A percentile compares a stretch with the other conserved stretches of the same genome.
Conservation (phyloP, 2,329 filamentous ascomycete genomes). For the Ramichloridium luteum region DNA sequence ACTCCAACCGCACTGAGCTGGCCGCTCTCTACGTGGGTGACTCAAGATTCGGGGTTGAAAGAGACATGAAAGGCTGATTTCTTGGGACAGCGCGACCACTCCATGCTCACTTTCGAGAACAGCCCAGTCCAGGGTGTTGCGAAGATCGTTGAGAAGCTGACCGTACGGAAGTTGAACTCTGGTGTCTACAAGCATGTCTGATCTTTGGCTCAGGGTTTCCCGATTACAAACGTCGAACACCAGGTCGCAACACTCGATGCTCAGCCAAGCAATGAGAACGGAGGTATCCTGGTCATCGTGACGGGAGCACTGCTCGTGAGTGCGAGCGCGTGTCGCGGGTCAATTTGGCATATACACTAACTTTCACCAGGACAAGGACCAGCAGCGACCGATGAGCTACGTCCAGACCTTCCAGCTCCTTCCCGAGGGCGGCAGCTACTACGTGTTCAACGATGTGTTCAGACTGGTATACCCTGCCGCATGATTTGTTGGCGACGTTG, state of each 20-base stretch:
- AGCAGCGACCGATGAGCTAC: slow-evolving; percentile 80
- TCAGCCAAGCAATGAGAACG: slow-evolving; percentile 58
- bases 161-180: no score
- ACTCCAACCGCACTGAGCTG: slow-evolving; percentile 54
- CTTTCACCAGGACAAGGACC: slow-evolving; percentile 60
- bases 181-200: background rate
- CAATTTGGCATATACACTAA: background rate
- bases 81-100: slow-evolving; percentile 68
- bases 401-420: slow-evolving; percentile 78
- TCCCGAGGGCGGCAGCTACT: slow-evolving; percentile 62
- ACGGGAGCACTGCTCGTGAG: slow-evolving; percentile 75
- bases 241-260: slow-evolving; percentile 65
- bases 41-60: background rate
- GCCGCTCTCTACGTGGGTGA: slow-evolving; percentile 63
- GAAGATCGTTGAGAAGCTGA: slow-evolving; percentile 68
- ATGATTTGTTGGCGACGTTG: no score
- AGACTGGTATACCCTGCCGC: slow-evolving; percentile 59
- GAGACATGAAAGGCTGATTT: slow-evolving; percentile 1
- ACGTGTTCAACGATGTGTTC: slow-evolving; percentile 91
- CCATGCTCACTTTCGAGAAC: slow-evolving; percentile 90
- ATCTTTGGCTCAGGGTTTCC: slow-evolving; percentile 46
- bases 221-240: slow-evolving; percentile 73
- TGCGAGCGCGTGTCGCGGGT: slow-evolving; percentile 6
- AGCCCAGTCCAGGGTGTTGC: slow-evolving; percentile 49
- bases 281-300: slow-evolving; percentile 73